Evolutionary conservation across 106 monocot genomes (phyloP), one percentile per base, ranked within the genome.

Genomic region (Dendrobium huoshanense): DNA sequence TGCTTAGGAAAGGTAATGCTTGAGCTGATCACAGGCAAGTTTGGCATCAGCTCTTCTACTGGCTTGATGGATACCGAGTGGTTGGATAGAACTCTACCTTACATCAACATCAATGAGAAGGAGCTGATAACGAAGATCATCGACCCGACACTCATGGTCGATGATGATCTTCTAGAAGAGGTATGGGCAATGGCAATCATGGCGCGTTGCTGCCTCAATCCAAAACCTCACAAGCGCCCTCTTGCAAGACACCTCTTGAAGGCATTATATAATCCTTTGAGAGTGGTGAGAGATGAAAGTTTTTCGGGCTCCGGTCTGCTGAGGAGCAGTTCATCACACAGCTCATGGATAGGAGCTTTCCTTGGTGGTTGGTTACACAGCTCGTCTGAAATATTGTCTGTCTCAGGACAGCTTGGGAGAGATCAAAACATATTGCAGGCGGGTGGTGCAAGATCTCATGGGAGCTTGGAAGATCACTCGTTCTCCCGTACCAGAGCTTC

Each of bases 1-100:
- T 88, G 92, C 77, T 79, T 92, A 16, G 92, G 92, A 8, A 92
- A 90, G 78, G 88, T 92, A 8, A 77, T 92, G n/a, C 84, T 92
- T 0, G 90, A 88, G 74, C 56, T 92, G 19, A 80, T 92, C 18
- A 92, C 92, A 13, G 86, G 90, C 17, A 37, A 37, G 37, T 37
- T 37, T 2, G 37, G 37, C 37, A 72, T 88, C 19, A 92, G 90
- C 25, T 80, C 78, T 24, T 88, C 88, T 8, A 80, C 68, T 18
- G 86, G 85, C 37, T 20, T 84, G 4, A 29, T 79, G 11, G 70
- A 84, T 29, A 49, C 25, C 7, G 85, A 90, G 29, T 88, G 78
- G 82, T 48, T 92, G 22, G 88, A 86, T 17, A 78, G 77, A 11
- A 83, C 83, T 20, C 42, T 92, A 16, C 77, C 37, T 9, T 78